These are phyloP conservation scores for Aureobasidium sp. DNA, from an alignment of 2,329 filamentous ascomycete genomes.

Conservation along the genomic window DNA sequence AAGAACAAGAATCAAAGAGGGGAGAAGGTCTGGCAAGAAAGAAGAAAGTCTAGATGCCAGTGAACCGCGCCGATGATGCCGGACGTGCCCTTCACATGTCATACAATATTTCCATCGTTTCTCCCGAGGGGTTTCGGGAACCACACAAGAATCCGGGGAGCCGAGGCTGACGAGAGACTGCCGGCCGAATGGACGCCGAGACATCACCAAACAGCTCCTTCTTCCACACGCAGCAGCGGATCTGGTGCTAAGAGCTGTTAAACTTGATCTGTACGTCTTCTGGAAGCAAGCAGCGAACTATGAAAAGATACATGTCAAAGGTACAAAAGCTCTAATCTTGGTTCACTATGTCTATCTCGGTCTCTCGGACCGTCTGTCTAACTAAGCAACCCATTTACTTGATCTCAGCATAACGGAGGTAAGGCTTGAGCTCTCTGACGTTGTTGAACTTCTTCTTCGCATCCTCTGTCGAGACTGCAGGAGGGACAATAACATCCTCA, in stretches of 20 bases:
- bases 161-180: slow-evolving; percentile 8
- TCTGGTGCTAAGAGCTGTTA: not conserved
- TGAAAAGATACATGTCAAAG: not conserved
- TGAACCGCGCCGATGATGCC: not conserved
- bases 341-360: not conserved
- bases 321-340: not conserved
- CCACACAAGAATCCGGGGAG: slow-evolving; percentile 4
- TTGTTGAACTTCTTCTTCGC: slow-evolving; percentile 81
- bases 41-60: not conserved
- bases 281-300: not conserved
- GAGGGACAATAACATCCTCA: slow-evolving; percentile 94
- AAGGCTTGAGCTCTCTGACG: slow-evolving; percentile 68
- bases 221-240: not conserved
- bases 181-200: slow-evolving; percentile 19
- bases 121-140: slow-evolving; percentile 6
- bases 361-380: not conserved
- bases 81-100: slow-evolving; percentile 11
- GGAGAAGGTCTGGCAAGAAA: not conserved
- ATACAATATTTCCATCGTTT: slow-evolving; percentile 13
- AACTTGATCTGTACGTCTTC: not conserved
- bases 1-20: not conserved
- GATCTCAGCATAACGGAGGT: slow-evolving; percentile 74
- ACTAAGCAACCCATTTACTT: slow-evolving; percentile 19
- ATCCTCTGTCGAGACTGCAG: slow-evolving; percentile 82
- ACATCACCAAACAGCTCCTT: not conserved